A percentile compares a stretch with the other conserved stretches of the same genome.
Evolutionary conservation across 176 grass and related monocot genomes (phyloP).

Genomic region (Lolium rigidum): DNA sequence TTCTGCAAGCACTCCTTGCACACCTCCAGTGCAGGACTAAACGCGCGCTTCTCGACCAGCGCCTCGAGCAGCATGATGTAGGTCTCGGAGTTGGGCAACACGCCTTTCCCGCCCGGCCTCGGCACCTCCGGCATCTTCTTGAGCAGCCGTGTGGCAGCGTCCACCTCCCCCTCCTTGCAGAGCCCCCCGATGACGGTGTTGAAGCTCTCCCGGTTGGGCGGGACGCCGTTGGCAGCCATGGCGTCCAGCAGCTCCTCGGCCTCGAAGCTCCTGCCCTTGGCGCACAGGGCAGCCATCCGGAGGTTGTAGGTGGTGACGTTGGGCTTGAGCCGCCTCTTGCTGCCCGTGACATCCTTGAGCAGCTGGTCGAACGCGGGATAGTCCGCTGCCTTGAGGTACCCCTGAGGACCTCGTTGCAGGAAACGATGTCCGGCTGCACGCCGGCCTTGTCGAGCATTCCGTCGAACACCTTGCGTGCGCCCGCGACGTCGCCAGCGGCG

Average conservation of each 20-base stretch:
- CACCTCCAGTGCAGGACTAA: slow-evolving; percentile 53
- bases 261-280: slow-evolving; percentile 60
- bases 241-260: slow-evolving; percentile 62
- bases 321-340: slow-evolving; percentile 42
- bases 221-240: slow-evolving; percentile 52
- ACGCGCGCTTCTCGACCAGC: slow-evolving; percentile 60
- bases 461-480: slow-evolving; percentile 58
- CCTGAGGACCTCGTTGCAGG: slow-evolving; percentile 80
- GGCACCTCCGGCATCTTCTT: slow-evolving; percentile 61
- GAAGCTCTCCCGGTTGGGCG: slow-evolving; percentile 53
- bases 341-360: slow-evolving; percentile 39
- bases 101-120: slow-evolving; percentile 42
- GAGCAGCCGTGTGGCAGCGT: slow-evolving; percentile 57
- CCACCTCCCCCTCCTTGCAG: slow-evolving; percentile 61
- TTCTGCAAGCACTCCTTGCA: slow-evolving; percentile 67
- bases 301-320: slow-evolving; percentile 68
- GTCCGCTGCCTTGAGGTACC: slow-evolving; percentile 56
- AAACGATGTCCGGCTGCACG: slow-evolving; percentile 64
- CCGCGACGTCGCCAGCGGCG: slow-evolving; percentile 4
- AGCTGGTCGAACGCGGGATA: slow-evolving; percentile 52
- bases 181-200: slow-evolving; percentile 67
- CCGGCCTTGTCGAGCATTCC: slow-evolving; percentile 54
- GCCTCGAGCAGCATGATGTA: slow-evolving; percentile 60
- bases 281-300: slow-evolving; percentile 62
- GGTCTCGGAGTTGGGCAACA: slow-evolving; percentile 63